Base-by-base conservation (phyloP, 257 asterid genomes). In the Anisodus tanguticus region DNA sequence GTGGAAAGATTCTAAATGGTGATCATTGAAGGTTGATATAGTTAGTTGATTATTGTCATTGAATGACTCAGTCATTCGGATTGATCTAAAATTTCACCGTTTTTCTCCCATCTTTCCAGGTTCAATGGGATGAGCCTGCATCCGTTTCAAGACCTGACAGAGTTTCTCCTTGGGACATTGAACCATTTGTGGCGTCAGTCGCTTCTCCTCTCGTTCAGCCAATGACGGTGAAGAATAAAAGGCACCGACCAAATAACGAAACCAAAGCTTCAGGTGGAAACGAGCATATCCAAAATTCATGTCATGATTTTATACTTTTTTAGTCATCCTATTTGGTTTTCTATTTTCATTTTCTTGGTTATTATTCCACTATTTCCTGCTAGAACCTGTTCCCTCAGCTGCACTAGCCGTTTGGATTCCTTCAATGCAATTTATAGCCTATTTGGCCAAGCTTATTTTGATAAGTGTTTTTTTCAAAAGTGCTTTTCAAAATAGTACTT, bases 121-220 rank as follows among this genome's bases (percentile, higher is more conserved):
- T 94, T 87, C 98, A 94, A 62, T 94, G 98, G 98, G 98, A 94
- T 82, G 97, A 94, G 70, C 94, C 92, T 8, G 91, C 95, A 45
- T 87, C 92, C 60, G 88, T 92, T 83, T 82, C 86, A 13, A 86
- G 98, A 66, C 93, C 98, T n/a, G 93, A 91, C 10, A 88, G 92
- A 88, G 95, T 94, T 86, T 94, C 98, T 86, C 97, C 97, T 16
- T 94, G 98, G 98, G 97, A 94, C 85, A 92, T 94, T 22, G 95
- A 94, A 82, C 93, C 94, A 35, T 91, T 91, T 69, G 94, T 90
- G 59, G 90, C 90, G 3, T 85, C 95, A 7, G 47, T 84, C 17
- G 91, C 95, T 6, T 62, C 89, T 8, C 49, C 85, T 58, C 85
- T 87, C 8, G 81, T 82, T 66, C 94, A 55, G 85, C 90, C 95